Evolutionary conservation across 352 stramenopile genomes (phyloP).

Genomic region (Phytophthora multivora): DNA sequence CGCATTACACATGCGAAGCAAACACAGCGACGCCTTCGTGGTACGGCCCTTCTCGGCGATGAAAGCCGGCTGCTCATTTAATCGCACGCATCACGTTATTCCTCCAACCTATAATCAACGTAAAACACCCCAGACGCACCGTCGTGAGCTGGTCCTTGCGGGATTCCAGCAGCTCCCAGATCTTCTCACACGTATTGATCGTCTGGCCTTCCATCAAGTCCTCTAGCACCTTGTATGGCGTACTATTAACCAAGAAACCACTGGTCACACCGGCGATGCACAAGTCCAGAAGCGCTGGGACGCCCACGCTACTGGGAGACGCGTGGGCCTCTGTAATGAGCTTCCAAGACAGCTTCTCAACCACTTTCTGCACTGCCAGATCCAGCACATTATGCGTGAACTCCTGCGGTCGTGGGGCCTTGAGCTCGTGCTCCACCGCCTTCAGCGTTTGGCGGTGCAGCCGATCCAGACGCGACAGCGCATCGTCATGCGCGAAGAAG

Average conservation of each 20-base stretch:
- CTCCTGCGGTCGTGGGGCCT: constrained; percentile 43
- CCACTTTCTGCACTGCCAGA: constrained; percentile 80
- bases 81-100: constrained; percentile 1
- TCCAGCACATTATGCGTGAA: constrained; percentile 71
- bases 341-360: constrained; percentile 78
- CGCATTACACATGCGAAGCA: constrained; percentile 86
- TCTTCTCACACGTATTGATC: constrained; percentile 83
- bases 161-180: constrained; percentile 83
- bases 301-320: constrained; percentile 59
- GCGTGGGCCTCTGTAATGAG: constrained; percentile 65
- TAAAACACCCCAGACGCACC: constrained; percentile 16
- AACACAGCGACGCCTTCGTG: constrained; percentile 81
- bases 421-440: constrained; percentile 37
- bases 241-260: constrained; percentile 69
- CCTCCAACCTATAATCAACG: constrained; percentile 3
- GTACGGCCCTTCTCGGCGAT: constrained; percentile 67
- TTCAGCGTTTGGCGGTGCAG: constrained; percentile 49
- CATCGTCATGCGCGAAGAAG: constrained; percentile 66
- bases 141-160: constrained; percentile 78
- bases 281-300: constrained; percentile 76
- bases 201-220: constrained; percentile 89
- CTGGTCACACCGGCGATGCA: constrained; percentile 78
- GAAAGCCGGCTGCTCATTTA: constrained; percentile 52
- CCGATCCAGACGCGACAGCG: constrained; percentile 50
- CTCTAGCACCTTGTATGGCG: constrained; percentile 86